A percentile compares a stretch with the other conserved stretches of the same genome.
Conservation (phyloP, 2,329 filamentous ascomycete species). For the Fusarium sp. region DNA sequence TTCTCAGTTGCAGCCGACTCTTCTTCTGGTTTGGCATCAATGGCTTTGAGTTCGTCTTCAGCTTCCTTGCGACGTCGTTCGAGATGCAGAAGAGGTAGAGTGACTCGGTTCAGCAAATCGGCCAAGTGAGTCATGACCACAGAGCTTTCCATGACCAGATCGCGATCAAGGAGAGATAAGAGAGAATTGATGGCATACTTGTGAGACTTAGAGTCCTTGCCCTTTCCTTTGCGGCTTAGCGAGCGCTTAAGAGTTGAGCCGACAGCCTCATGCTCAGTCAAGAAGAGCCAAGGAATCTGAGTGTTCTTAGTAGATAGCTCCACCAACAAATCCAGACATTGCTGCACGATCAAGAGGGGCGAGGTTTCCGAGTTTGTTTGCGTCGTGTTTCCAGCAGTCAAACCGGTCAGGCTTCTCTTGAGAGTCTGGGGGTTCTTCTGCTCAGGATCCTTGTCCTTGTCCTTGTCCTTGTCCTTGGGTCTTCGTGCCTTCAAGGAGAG, state of each 20-base stretch:
- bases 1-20: constrained; percentile 47
- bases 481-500: constrained; percentile 92
- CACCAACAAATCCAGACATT: constrained; percentile 87
- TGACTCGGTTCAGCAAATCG: constrained; percentile 86
- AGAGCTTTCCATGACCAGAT: constrained; percentile 96
- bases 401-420: constrained; percentile 78
- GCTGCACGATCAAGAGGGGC: constrained; percentile 93
- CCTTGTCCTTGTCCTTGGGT: constrained; percentile 71
- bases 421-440: constrained; percentile 82
- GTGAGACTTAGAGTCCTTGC: constrained; percentile 82
- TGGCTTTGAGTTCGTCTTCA: constrained; percentile 63
- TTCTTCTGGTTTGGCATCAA: constrained; percentile 51
- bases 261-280: constrained; percentile 88
- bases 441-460: constrained; percentile 67
- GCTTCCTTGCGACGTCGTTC: constrained; percentile 85
- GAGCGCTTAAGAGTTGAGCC: constrained; percentile 80
- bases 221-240: constrained; percentile 85
- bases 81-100: constrained; percentile 82
- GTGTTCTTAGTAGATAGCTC: constrained; percentile 86
- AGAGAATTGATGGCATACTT: constrained; percentile 94
- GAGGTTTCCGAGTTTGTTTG: constrained; percentile 86
- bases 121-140: constrained; percentile 95
- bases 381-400: constrained; percentile 56
- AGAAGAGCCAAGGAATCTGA: constrained; percentile 89
- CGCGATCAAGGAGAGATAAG: constrained; percentile 88